Evolutionary conservation across 768 basidiomycete genomes (phyloP), one percentile per base, ranked within the genome.

Genomic region (Russula olivacea): DNA sequence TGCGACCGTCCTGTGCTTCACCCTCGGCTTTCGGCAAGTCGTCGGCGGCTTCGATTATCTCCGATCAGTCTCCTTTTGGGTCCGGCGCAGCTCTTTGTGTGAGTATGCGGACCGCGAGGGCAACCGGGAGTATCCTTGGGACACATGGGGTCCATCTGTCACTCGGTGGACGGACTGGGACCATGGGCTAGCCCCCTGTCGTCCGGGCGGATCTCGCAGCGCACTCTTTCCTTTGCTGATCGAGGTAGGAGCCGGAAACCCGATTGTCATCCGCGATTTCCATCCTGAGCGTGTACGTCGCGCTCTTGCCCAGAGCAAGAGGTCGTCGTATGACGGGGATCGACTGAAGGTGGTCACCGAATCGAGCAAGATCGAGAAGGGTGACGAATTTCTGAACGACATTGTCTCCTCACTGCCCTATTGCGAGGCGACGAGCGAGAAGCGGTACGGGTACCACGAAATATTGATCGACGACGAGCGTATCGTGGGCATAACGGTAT

Each of bases 41-140:
- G 23, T 64, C 58, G 54, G 58, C 0, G 58, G 58, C 47, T 58
- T 59, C 54, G 63, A 64, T 55, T 60, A 55, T 21, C 58, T 55
- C 63, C 54, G 63, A 49, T 64, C 63, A 19, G 58, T 64, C 45
- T 64, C 63, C 53, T 64, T 64, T 48, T 64, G 63, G 63, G 54
- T 64, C 2, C 53, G 58, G 9, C 63, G 63, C 21, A 30, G 53
- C 36, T 59, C 63, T 2, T 40, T 64, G 9, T 50, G 30, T 11
- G 58, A 64, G 9, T 60, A 50, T 10, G 58, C 63, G 48, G 15
- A 32, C 17, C 48, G 53, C 32, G 63, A 48, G 23, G 58, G 58
- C 9, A 45, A 55, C 23, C 30, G 49, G 14, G 43, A 17, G 1
- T 43, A 64, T 32, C 38, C 63, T 0, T 64, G 58, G 63, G 63